Evolutionary conservation across 768 basidiomycete species (phyloP).

Genomic region (Naematelia encephala): DNA sequence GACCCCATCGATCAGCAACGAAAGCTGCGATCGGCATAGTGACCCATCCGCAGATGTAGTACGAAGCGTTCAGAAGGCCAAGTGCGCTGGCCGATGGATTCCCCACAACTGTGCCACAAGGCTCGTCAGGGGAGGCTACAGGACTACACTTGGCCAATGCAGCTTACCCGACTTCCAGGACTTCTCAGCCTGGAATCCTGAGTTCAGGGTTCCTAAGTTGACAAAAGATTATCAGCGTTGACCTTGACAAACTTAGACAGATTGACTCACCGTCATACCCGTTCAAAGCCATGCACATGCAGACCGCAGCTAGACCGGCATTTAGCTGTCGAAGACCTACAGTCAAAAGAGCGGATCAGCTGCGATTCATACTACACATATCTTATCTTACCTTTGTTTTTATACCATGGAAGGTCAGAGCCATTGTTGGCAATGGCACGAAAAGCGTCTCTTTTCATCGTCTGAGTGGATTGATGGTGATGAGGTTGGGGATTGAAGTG

Average conservation of each 20-base stretch:
- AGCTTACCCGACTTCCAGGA: background rate
- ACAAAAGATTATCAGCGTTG: too few relatives aligned
- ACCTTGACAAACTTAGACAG: too few relatives aligned
- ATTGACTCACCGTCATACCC: background rate
- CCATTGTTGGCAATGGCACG: background rate
- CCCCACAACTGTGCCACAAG: background rate
- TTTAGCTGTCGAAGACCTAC: background rate
- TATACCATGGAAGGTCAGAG: background rate
- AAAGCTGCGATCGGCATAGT: background rate
- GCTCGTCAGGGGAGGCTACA: background rate
- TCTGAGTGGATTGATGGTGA: background rate
- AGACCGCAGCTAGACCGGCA: background rate
- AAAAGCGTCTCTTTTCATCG: background rate
- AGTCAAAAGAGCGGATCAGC: background rate
- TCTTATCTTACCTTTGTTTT: background rate
- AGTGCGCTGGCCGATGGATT: background rate
- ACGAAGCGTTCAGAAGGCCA: conserved; percentile 1
- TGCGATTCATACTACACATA: too few relatives aligned
- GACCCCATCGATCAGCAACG: conserved; percentile 2
- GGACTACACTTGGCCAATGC: background rate
- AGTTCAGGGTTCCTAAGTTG: background rate
- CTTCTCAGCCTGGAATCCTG: background rate
- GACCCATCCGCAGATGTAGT: background rate
- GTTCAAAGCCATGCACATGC: background rate
- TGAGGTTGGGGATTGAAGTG: background rate